Evolutionary conservation across 202 grass and related monocot species (phyloP).

Genomic region (Elaeis oleifera): DNA sequence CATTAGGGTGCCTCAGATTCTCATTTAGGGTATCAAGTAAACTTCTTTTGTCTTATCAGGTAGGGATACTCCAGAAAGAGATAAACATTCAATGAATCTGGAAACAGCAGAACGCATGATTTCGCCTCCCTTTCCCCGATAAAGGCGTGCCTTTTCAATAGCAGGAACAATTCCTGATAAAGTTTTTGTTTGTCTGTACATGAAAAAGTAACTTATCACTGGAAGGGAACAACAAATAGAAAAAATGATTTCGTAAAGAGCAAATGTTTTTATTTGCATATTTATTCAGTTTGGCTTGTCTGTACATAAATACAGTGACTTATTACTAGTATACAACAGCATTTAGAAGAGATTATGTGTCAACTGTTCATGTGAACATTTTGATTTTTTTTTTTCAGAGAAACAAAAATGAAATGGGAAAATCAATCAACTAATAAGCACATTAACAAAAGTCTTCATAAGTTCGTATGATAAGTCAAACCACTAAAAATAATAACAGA

Average conservation of each 20-base stretch:
- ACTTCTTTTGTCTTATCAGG: conserved; percentile 71
- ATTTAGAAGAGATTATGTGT: too few relatives aligned
- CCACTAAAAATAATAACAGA: too few relatives aligned
- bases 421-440: too few relatives aligned
- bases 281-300: too few relatives aligned
- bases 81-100: conserved; percentile 81
- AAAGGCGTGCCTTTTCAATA: conserved; percentile 94
- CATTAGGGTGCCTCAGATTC: conserved; percentile 87
- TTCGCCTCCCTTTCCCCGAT: conserved; percentile 95
- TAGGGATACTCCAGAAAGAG: conserved; percentile 60
- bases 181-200: conserved; percentile 63
- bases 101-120: conserved; percentile 89
- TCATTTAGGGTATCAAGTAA: conserved; percentile 91
- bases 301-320: too few relatives aligned
- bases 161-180: conserved; percentile 68
- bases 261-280: not conserved
- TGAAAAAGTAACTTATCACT: conserved; percentile 11
- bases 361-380: too few relatives aligned
- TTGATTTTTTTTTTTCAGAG: too few relatives aligned
- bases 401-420: too few relatives aligned
- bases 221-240: conserved; percentile 10
- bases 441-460: too few relatives aligned
- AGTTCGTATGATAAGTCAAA: too few relatives aligned
- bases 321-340: too few relatives aligned
- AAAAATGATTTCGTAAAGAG: conserved; percentile 1